Base-by-base conservation (phyloP, 495 filamentous ascomycete species). In the Gamarada debralockiae region DNA sequence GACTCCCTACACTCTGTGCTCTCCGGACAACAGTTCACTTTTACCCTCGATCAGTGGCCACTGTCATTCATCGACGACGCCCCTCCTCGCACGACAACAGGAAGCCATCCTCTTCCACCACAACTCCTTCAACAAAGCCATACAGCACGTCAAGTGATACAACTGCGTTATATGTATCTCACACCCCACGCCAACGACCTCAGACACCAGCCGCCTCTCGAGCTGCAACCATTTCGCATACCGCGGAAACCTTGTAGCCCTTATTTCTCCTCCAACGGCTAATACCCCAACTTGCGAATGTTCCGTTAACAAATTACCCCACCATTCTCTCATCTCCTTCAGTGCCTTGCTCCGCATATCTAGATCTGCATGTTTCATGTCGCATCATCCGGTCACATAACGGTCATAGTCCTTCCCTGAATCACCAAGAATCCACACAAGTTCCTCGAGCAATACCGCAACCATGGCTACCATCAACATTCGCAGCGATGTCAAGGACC, bases 401-500 rank as follows among this genome's bases (percentile, higher is more conserved):
- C 66, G 59, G 67, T 61, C 58, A 43, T 68, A 60, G 64, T 70
- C 58, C 45, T 59, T 52, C 62, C 54, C 50, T 42, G 47, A 52
- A 52, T 60, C 45, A 59, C 55, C 44, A 47, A 48, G 44, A 55
- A 51, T 23, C 53, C 24, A 39, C 43, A 56, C 50, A 59, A 52
- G 48, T 50, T 65, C 60, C 49, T 44, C 38, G 42, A 40, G 18
- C 24, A 33, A 38, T 24, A 38, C 50, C 74, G 80, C 78, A 76
- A 83, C 56, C 71, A 92, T 92, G 87, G 84, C 84, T 72, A 87
- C 85, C 68, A 78, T 98, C 81, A 98, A 98, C 74, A 92, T 98
- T 79, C 92, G 92, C 70, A 89, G 93, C 73, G 95, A 97, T 89
- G 84, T 96, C 75, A 85, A 83, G 75, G 93, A 98, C 76, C 87